Percentiles rank a stretch among this genome's conserved stretches.
phyloP scores from a whole-genome alignment of 1,139 yeast species.

The Pichia sp. region DNA sequence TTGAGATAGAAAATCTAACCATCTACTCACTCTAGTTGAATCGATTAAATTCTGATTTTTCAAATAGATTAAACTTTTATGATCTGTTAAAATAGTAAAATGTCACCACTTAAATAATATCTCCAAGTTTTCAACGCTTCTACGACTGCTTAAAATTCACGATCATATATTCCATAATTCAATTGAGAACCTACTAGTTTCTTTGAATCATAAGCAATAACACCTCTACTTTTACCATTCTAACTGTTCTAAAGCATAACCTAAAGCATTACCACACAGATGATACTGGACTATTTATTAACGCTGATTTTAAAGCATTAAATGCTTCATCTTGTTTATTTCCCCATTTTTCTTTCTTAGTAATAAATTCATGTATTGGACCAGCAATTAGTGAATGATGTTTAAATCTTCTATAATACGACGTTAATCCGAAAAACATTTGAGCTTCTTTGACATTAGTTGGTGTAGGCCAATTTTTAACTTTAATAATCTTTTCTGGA shows the following conservation, averaged over 20 bases:
- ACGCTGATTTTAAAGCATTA: background rate
- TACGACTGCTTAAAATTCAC: no score
- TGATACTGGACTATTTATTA: background rate
- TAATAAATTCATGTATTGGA: conserved; percentile 3
- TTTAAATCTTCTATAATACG: conserved; percentile 12
- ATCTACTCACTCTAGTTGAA: background rate
- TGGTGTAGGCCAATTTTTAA: conserved; percentile 10
- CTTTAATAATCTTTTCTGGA: conserved; percentile 6
- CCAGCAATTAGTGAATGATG: conserved; percentile 3
- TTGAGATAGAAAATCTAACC: conserved; percentile 1
- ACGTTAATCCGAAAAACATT: conserved; percentile 11
- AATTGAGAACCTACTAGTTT: no score
- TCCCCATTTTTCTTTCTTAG: background rate
- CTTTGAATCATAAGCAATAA: no score
- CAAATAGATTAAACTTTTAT: background rate
- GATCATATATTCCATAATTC: no score
- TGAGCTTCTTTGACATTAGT: conserved; percentile 2
- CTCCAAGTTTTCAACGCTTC: no score
- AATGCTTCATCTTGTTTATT: conserved; percentile 2
- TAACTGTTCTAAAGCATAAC: conserved; percentile 4
- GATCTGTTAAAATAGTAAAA: background rate
- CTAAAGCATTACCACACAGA: conserved; percentile 4
- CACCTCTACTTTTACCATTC: conserved; percentile 1
- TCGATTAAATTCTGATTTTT: conserved; percentile 1
- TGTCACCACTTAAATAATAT: background rate